phyloP scores from a whole-genome alignment of 148 eudicot genomes.

The Amaranthus cruentus region DNA sequence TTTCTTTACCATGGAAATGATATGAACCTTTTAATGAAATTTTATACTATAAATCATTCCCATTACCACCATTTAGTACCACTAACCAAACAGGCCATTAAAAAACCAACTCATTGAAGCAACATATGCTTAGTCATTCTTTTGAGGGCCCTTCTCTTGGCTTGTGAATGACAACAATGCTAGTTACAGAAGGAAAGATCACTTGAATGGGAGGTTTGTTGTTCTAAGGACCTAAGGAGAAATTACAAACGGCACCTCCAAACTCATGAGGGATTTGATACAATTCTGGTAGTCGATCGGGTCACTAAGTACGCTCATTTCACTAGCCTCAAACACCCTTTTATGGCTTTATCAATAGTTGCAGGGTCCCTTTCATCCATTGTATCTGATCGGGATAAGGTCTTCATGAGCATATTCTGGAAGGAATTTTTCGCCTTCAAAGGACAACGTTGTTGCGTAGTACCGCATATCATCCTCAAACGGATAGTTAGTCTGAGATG shows the following conservation, averaged over 20 bases:
- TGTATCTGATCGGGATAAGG: no score
- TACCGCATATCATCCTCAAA: no score
- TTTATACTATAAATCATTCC: no score
- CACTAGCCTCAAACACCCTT: neutral
- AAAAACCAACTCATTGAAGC: constrained; percentile 86
- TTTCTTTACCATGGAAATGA: no score
- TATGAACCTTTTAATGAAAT: no score
- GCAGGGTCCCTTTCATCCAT: neutral
- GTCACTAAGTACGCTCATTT: constrained; percentile 55
- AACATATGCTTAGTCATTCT: constrained; percentile 85
- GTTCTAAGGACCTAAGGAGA: constrained; percentile 72
- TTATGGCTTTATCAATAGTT: neutral
- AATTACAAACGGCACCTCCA: constrained; percentile 79
- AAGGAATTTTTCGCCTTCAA: no score
- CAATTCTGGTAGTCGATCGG: constrained; percentile 54
- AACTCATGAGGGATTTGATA: constrained; percentile 64
- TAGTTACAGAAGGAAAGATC: constrained; percentile 84
- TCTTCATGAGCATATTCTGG: no score
- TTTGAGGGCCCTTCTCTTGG: constrained; percentile 75
- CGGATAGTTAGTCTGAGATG: no score
- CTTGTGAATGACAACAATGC: constrained; percentile 64
- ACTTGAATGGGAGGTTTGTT: constrained; percentile 82
- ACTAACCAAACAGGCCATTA: neutral
- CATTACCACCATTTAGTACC: no score
- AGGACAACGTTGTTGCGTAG: no score